Conservation (phyloP, 306 rosid genomes). For the Sophora flavescens region DNA sequence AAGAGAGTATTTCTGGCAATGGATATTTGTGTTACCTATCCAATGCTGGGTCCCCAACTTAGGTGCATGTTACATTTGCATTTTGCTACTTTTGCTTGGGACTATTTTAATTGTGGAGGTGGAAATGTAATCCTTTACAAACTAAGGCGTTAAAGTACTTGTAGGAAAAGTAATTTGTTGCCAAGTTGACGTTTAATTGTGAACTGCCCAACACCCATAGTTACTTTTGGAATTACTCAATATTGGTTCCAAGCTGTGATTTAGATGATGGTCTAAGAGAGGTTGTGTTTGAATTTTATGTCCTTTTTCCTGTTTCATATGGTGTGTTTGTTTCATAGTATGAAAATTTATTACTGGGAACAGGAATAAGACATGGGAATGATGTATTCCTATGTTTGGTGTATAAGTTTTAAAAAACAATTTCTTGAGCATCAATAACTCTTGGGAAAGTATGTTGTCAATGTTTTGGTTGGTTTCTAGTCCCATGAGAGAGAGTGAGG, state of each 20-base stretch:
- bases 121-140: constrained; percentile 3
- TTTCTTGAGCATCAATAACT: too few relatives aligned
- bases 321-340: too few relatives aligned
- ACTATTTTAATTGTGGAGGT: neutral
- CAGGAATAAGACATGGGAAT: too few relatives aligned
- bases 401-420: too few relatives aligned
- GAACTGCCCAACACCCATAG: neutral
- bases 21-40: constrained; percentile 16
- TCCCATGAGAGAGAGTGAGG: too few relatives aligned
- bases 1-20: constrained; percentile 6
- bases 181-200: neutral
- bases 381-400: too few relatives aligned
- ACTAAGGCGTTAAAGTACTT: constrained; percentile 13
- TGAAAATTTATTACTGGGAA: too few relatives aligned
- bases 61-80: constrained; percentile 25
- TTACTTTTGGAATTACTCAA: neutral
- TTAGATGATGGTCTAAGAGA: neutral
- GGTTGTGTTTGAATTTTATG: neutral
- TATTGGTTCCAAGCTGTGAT: constrained; percentile 6
- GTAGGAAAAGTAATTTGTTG: neutral
- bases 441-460: too few relatives aligned
- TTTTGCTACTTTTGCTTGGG: constrained; percentile 32
- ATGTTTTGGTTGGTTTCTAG: too few relatives aligned
- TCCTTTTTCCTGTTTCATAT: neutral
- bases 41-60: neutral